These are phyloP conservation scores for Myxozyma neglecta DNA, from an alignment of 805 yeast species.

Conservation along the genomic window DNA sequence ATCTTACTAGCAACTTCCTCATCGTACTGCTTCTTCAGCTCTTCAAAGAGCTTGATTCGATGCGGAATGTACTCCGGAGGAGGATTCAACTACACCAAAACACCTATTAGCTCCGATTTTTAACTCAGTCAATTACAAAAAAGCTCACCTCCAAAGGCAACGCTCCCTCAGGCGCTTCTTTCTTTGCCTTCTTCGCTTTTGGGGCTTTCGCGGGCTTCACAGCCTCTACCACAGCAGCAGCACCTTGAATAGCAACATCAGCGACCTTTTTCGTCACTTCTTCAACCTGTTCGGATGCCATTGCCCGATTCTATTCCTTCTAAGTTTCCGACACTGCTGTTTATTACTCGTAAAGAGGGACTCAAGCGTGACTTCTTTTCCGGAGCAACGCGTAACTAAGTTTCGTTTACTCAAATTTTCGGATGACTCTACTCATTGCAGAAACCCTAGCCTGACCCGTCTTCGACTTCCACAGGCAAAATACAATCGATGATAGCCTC, in stretches of 20 bases:
- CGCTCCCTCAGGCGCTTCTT: slow-evolving; percentile 34
- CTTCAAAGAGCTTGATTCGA: slow-evolving; percentile 75
- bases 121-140: neutral
- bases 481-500: too few species aligned
- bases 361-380: too few species aligned
- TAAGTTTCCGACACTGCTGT: neutral
- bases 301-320: neutral
- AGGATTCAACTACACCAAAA: slow-evolving; percentile 53
- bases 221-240: slow-evolving; percentile 7
- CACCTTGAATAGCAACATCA: slow-evolving; percentile 43
- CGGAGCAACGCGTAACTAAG: too few species aligned
- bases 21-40: slow-evolving; percentile 74
- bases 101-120: neutral
- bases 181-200: slow-evolving; percentile 35
- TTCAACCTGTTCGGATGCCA: slow-evolving; percentile 31
- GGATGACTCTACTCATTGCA: too few species aligned
- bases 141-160: slow-evolving; percentile 28
- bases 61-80: slow-evolving; percentile 81
- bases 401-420: too few species aligned
- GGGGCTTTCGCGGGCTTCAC: slow-evolving; percentile 31
- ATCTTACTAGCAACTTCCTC: slow-evolving; percentile 62
- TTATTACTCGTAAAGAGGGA: too few species aligned
- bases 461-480: too few species aligned
- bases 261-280: slow-evolving; percentile 53
- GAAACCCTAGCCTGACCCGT: too few species aligned